Base-by-base conservation (phyloP, 345 rosid species). In the Chamaenerion angustifolium region DNA sequence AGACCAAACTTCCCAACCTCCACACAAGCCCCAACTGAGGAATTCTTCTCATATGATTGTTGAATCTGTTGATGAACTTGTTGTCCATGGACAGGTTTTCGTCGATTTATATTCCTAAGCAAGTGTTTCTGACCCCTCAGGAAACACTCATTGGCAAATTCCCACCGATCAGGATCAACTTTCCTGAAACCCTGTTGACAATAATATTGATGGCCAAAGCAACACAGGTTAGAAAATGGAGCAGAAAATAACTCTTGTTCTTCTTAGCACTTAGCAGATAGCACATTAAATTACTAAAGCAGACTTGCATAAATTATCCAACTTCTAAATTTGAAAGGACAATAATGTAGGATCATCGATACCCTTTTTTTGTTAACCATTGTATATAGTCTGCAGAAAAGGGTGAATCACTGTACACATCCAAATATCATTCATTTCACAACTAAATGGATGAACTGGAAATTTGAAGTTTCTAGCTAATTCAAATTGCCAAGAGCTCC, bases 1-100 rank as follows among this genome's bases (percentile, higher is more conserved):
- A 92, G 82, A 66, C 98, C 98, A 67, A 92, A 92, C 57, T 92
- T 87, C 55, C 96, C 98, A 62, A 92, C 96, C 80, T 92, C 98
- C 42, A 87, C 96, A 63, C 98, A 92, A 27, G 95, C 78, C 37
- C 80, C 74, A n/a, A 78, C 78, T 35, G 98, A 77, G 52, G 94
- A 68, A 56, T 64, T 76, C 56, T 84, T 95, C 18, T 71, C 87
- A 63, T 70, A 76, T 3, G 82, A 55, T 63, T 72, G 94, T 48
- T 73, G 85, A 11, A 77, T 51, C 71, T 74, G 95, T 42, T 68
- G 89, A 59, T 74, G 76, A 49, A 63, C 71, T 40, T 78, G 37
- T 31, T 31, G 83, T 16, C 83, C 94, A 48, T 79, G 85, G 11
- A 75, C 88, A 53, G 98, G 84, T 72, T 87, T 92, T 62, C 98